These are phyloP conservation scores for Cladorrhinum sp. DNA, from an alignment of 2,329 filamentous ascomycete species.

Conservation along the genomic window DNA sequence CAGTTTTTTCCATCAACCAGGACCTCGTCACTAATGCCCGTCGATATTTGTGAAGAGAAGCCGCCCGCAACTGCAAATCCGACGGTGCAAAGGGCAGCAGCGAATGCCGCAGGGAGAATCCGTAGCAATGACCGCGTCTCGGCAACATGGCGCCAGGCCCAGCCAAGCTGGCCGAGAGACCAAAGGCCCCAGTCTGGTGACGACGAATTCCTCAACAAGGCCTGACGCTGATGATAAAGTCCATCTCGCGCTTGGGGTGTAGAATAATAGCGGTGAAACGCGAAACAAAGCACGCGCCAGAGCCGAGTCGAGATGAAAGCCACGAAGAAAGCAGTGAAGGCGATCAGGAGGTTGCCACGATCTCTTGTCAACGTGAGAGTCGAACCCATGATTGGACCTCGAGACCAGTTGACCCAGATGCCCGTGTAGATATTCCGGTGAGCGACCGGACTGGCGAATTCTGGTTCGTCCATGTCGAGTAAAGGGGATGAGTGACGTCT, in stretches of 20 bases:
- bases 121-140: not conserved
- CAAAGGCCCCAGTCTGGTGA: slow-evolving; percentile 8
- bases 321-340: not conserved
- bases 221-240: slow-evolving; percentile 18
- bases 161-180: slow-evolving; percentile 1
- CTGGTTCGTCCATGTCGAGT: not conserved
- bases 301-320: not conserved
- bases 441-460: not conserved
- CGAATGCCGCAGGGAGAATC: not conserved
- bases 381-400: not conserved
- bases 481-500: not conserved
- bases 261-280: not conserved
- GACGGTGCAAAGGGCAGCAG: not conserved
- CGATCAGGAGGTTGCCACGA: not conserved
- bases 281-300: not conserved
- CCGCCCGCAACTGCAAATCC: slow-evolving; percentile 8
- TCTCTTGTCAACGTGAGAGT: not conserved
- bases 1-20: not conserved
- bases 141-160: slow-evolving; percentile 8
- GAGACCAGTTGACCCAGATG: not conserved
- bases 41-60: slow-evolving; percentile 14
- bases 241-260: not conserved
- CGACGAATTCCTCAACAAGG: slow-evolving; percentile 14
- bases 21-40: not conserved
- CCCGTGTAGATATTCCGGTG: not conserved